Conservation (phyloP, 495 filamentous ascomycete genomes). For the Schizothecium vesticola region DNA sequence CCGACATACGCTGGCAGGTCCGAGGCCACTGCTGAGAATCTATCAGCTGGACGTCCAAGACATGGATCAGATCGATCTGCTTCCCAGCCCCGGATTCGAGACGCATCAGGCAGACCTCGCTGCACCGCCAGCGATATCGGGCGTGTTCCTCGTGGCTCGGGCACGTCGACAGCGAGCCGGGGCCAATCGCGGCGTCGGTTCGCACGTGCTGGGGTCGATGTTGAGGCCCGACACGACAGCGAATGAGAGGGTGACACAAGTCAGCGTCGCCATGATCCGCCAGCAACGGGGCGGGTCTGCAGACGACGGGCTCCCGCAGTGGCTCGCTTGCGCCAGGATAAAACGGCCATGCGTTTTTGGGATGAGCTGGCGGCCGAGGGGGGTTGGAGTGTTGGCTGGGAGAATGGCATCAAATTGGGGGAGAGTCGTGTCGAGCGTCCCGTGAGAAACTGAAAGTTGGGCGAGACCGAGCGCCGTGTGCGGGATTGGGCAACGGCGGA, state of each 20-base stretch:
- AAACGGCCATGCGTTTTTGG: slow-evolving; percentile 7
- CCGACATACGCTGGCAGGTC: background rate
- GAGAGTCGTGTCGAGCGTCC: too few relatives aligned
- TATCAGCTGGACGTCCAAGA: slow-evolving; percentile 1
- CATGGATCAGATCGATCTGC: slow-evolving; percentile 22
- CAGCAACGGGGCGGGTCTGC: slow-evolving; percentile 17
- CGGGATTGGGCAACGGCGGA: background rate
- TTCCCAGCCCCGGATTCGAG: slow-evolving; percentile 22
- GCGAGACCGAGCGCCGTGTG: background rate
- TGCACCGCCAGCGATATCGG: slow-evolving; percentile 24
- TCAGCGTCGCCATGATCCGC: slow-evolving; percentile 23
- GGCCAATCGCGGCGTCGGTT: background rate
- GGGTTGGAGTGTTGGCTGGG: background rate
- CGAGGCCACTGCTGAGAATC: slow-evolving; percentile 11
- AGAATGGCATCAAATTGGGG: background rate
- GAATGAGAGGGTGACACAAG: slow-evolving; percentile 34
- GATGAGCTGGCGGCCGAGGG: background rate
- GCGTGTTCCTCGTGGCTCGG: background rate
- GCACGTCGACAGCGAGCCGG: background rate
- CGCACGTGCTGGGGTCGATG: slow-evolving; percentile 4
- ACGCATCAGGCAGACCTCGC: slow-evolving; percentile 1
- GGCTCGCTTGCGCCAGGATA: slow-evolving; percentile 13
- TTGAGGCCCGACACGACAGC: slow-evolving; percentile 19
- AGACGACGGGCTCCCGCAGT: slow-evolving; percentile 18
- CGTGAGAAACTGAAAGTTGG: too few relatives aligned